phyloP scores from a whole-genome alignment of 768 basidiomycete genomes.

The Rhodotorula sphaerocarpa region DNA sequence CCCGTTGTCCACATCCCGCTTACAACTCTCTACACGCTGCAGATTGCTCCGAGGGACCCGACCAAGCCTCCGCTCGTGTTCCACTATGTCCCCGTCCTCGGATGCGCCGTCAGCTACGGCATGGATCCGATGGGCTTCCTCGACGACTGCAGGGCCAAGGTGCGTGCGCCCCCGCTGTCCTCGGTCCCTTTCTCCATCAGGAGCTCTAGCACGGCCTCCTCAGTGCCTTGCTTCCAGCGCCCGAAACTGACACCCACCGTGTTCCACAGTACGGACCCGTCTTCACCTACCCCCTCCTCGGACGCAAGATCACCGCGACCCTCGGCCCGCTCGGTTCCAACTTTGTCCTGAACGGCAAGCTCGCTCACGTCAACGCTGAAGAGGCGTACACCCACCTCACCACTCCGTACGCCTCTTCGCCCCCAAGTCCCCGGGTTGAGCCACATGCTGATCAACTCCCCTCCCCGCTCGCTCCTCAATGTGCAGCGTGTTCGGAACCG shows the following conservation, averaged over 20 bases:
- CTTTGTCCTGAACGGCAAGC: constrained; percentile 87
- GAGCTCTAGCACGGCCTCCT: no score
- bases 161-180: constrained; percentile 42
- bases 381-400: constrained; percentile 66
- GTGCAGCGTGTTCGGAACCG: constrained; percentile 86
- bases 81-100: constrained; percentile 81
- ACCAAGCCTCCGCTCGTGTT: constrained; percentile 76
- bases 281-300: constrained; percentile 85
- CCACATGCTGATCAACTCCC: constrained; percentile 39
- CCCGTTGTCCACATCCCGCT: background rate
- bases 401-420: constrained; percentile 42
- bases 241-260: no score
- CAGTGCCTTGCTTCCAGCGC: background rate
- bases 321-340: constrained; percentile 88
- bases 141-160: constrained; percentile 54
- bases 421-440: background rate
- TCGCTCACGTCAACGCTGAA: constrained; percentile 84
- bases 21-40: background rate
- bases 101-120: constrained; percentile 81
- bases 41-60: constrained; percentile 29
- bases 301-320: constrained; percentile 80
- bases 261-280: constrained; percentile 94
- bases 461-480: background rate
- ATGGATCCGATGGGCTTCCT: constrained; percentile 80
- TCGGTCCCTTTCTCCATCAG: no score